phyloP scores from a whole-genome alignment of 2,329 filamentous ascomycete genomes.

The Corinectria fuckeliana region DNA sequence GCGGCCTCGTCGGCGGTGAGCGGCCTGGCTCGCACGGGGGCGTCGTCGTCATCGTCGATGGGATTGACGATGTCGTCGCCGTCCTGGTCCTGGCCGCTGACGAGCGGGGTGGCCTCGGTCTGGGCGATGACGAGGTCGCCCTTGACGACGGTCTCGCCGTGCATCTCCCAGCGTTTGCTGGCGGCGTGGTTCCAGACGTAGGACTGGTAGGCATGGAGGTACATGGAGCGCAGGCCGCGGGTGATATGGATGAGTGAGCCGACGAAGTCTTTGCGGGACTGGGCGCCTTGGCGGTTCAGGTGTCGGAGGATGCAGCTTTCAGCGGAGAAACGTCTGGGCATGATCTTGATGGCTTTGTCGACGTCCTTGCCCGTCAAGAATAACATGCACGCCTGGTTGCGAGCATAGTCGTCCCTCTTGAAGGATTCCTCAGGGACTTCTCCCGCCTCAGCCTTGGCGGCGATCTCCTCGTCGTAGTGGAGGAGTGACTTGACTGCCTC shows the following conservation, averaged over 20 bases:
- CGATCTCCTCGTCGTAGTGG: conserved; percentile 69
- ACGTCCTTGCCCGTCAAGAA: conserved; percentile 70
- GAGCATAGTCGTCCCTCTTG: conserved; percentile 76
- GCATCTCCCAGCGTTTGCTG: conserved; percentile 79
- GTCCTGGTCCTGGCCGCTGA: conserved; percentile 69
- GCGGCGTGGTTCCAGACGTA: conserved; percentile 90
- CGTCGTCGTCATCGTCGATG: conserved; percentile 50
- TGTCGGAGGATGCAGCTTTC: conserved; percentile 82
- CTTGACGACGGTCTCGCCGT: conserved; percentile 75
- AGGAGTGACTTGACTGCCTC: conserved; percentile 81
- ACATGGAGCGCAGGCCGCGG: conserved; percentile 87
- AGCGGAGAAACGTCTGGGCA: conserved; percentile 83
- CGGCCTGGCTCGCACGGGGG: conserved; percentile 66
- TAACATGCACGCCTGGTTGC: conserved; percentile 78
- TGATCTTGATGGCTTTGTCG: conserved; percentile 65
- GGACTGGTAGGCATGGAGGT: conserved; percentile 95
- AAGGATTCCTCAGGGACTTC: conserved; percentile 54
- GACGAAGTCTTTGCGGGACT: conserved; percentile 71
- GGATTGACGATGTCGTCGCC: conserved; percentile 52
- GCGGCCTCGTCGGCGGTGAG: conserved; percentile 79
- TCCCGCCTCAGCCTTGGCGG: conserved; percentile 52
- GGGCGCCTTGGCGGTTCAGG: conserved; percentile 59
- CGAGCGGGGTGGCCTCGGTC: conserved; percentile 40
- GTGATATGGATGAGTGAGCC: conserved; percentile 83
- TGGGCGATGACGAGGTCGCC: conserved; percentile 80